Evolutionary conservation across 1,139 yeast species (phyloP), one percentile per base, ranked within the genome.

Genomic region (Geotrichum australiense): DNA sequence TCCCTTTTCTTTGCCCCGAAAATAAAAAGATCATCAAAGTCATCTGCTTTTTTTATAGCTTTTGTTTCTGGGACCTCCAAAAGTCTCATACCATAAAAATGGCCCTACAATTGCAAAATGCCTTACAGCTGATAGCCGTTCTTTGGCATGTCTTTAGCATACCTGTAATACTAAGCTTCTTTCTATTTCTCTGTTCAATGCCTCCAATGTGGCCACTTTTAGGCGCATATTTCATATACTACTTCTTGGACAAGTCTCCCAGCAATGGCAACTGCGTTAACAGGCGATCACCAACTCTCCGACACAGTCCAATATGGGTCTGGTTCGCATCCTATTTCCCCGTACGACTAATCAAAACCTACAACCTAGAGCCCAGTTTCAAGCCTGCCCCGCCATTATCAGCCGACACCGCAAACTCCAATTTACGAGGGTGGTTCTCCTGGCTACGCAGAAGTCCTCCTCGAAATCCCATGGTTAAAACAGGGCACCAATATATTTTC

Each of bases 301-400:
- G 85, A 49, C 71, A 74, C 29, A 57, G 77, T 35, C 56, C 64
- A 3, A 53, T 81, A n/a, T 89, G 94, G 93, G 73, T 70, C 45
- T 73, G 78, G 66, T 85, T 82, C 60, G 80, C 80, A 28, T 67
- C 70, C 37, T 91, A 87, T 62, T 91, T 82, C 62, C 97, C 97
- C 0, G 76, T 91, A 14, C 63, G 64, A 2, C 67, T 86, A n/a
- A 81, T 80, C 61, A 84, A 81, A 56, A 71, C 89, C 0, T 71
- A 70, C 11, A 84, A 80, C 12, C 67, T 89, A 44, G 77, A 74
- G 48, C 96, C 97, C 1, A 80, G 95, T 0, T 83, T 79, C 53
- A 19, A n/a, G 8, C 6, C 15, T 15, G 6, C 20, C 6, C 5
- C 6, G 7, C 16, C 32, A 29, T 15, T 7, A 19, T 26, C n/a